Conservation (phyloP, 78 protist genomes). For the Dictyostelium capitatum region DNA sequence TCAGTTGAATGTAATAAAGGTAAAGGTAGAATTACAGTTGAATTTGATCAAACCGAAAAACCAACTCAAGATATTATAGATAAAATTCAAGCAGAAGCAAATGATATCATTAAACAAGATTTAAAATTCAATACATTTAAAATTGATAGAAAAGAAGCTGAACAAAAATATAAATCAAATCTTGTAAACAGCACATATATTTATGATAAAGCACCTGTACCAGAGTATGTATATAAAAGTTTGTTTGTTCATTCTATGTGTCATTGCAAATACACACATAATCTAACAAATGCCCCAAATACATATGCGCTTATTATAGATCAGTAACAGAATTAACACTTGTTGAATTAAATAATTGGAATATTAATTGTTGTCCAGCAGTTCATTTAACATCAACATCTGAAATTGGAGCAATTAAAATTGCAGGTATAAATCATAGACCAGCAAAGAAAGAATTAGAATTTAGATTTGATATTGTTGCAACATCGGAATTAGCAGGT, state of each 20-base stretch:
- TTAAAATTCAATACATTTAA: conserved; percentile 19
- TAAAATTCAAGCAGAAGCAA: conserved; percentile 57
- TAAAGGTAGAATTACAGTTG: conserved; percentile 65
- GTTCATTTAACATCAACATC: conserved; percentile 59
- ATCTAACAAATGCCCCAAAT: background rate
- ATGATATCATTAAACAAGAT: conserved; percentile 47
- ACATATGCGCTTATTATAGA: conserved; percentile 12
- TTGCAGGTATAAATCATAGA: conserved; percentile 75
- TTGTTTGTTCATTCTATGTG: background rate
- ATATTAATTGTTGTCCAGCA: conserved; percentile 78
- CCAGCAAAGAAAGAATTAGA: conserved; percentile 73
- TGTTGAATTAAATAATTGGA: conserved; percentile 65
- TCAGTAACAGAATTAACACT: conserved; percentile 50
- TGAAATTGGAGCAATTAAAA: conserved; percentile 46
- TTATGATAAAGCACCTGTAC: conserved; percentile 81
- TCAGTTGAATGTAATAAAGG: conserved; percentile 55
- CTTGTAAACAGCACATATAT: conserved; percentile 65
- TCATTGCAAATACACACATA: background rate
- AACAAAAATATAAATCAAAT: conserved; percentile 40
- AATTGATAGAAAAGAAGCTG: conserved; percentile 67
- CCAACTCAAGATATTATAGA: conserved; percentile 36
- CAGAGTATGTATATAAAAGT: conserved; percentile 61
- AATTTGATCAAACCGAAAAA: conserved; percentile 32
- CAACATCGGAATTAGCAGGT: background rate
- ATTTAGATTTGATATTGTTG: conserved; percentile 74